These are phyloP conservation scores for Penicillium expansum DNA, from an alignment of 2,329 filamentous ascomycete species.

Conservation along the genomic window DNA sequence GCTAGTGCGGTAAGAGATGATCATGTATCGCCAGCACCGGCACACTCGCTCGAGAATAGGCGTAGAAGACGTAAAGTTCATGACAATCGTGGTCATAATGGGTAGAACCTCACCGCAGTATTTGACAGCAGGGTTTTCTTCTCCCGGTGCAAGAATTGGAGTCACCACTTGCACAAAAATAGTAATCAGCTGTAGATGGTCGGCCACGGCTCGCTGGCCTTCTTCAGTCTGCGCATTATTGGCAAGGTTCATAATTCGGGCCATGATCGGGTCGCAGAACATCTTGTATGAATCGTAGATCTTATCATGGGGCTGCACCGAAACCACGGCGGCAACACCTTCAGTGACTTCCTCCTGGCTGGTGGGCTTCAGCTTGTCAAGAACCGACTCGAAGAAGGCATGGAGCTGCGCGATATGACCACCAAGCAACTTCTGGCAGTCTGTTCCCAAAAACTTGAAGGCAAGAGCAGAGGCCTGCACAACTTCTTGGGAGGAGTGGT, in stretches of 20 bases:
- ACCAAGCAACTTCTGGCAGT: slow-evolving; percentile 84
- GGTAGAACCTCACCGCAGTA: slow-evolving; percentile 96
- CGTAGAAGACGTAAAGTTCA: slow-evolving; percentile 79
- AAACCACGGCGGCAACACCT: slow-evolving; percentile 87
- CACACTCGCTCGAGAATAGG: slow-evolving; percentile 93
- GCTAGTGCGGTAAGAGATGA: slow-evolving; percentile 88
- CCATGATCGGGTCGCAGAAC: slow-evolving; percentile 88
- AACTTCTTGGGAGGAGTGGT: slow-evolving; percentile 84
- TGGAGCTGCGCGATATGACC: slow-evolving; percentile 83
- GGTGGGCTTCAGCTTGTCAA: slow-evolving; percentile 77
- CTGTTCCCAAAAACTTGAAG: slow-evolving; percentile 95
- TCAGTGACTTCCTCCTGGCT: slow-evolving; percentile 97
- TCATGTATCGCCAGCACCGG: slow-evolving; percentile 94
- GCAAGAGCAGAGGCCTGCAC: slow-evolving; percentile 87
- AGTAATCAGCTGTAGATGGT: slow-evolving; percentile 88
- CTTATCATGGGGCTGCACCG: slow-evolving; percentile 75
- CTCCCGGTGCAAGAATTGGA: slow-evolving; percentile 67
- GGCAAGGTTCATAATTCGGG: slow-evolving; percentile 80
- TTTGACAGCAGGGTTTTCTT: slow-evolving; percentile 86
- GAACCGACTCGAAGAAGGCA: slow-evolving; percentile 83
- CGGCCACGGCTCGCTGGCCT: slow-evolving; percentile 83
- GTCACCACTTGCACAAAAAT: slow-evolving; percentile 78
- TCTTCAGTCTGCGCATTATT: slow-evolving; percentile 80
- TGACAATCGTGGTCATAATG: slow-evolving; percentile 78
- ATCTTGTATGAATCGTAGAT: slow-evolving; percentile 83